These are phyloP conservation scores for Colletotrichum sp. DNA, from an alignment of 2,329 filamentous ascomycete species.

Conservation along the genomic window DNA sequence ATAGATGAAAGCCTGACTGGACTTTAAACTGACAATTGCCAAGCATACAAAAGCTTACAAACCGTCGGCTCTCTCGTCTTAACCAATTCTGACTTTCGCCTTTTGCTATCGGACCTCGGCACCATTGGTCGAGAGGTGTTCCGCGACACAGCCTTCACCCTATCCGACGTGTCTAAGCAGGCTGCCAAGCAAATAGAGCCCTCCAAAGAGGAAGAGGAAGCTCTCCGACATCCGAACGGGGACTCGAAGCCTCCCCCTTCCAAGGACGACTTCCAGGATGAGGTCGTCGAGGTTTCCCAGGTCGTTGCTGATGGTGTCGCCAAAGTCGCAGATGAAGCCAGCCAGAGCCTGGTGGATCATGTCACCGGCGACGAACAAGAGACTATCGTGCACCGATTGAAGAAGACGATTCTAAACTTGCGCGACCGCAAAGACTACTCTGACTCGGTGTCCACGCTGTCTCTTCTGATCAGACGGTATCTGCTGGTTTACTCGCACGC, in stretches of 20 bases:
- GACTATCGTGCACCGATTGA: constrained; percentile 76
- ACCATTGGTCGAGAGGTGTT: constrained; percentile 85
- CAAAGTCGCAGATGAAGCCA: constrained; percentile 63
- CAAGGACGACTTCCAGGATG: constrained; percentile 67
- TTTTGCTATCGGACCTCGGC: constrained; percentile 82
- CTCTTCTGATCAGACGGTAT: constrained; percentile 78
- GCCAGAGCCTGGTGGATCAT: constrained; percentile 76
- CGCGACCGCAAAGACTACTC: constrained; percentile 82
- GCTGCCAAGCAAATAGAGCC: constrained; percentile 78
- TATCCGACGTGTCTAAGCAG: constrained; percentile 77
- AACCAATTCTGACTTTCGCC: constrained; percentile 88
- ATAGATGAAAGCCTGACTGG: background rate
- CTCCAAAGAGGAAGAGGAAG: constrained; percentile 62
- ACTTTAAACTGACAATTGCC: constrained; percentile 24
- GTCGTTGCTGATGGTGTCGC: constrained; percentile 58
- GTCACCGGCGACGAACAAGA: constrained; percentile 74
- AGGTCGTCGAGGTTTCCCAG: constrained; percentile 59
- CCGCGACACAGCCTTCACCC: constrained; percentile 80
- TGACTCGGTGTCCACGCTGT: constrained; percentile 82
- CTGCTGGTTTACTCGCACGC: constrained; percentile 78
- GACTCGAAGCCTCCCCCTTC: constrained; percentile 47
- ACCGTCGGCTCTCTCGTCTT: constrained; percentile 86
- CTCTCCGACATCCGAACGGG: constrained; percentile 46
- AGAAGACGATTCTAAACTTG: constrained; percentile 76
- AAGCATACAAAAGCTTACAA: constrained; percentile 80